Evolutionary conservation across 768 basidiomycete species (phyloP).

Genomic region (Boletus reticuloceps): DNA sequence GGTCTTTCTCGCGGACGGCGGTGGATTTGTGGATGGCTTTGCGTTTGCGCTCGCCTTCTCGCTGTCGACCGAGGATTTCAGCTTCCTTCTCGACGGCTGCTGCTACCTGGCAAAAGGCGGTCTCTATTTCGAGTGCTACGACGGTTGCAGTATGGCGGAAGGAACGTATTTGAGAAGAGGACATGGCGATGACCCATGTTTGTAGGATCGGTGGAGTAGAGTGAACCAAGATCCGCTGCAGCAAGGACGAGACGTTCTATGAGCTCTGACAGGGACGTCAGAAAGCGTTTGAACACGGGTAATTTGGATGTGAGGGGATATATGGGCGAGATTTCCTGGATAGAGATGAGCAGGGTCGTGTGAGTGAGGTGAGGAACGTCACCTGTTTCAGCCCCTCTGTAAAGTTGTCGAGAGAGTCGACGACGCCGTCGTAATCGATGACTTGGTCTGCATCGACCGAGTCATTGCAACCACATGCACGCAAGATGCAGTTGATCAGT

Average conservation of each 20-base stretch:
- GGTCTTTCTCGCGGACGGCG: conserved; percentile 57
- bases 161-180: conserved; percentile 90
- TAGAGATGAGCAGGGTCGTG: conserved; percentile 1
- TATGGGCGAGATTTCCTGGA: conserved; percentile 72
- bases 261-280: conserved; percentile 80
- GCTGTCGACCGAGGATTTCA: conserved; percentile 74
- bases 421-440: conserved; percentile 84
- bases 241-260: conserved; percentile 75
- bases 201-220: conserved; percentile 82
- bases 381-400: conserved; percentile 88
- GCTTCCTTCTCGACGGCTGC: conserved; percentile 86
- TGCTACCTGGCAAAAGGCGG: conserved; percentile 88
- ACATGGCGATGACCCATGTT: conserved; percentile 93
- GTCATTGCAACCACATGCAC: conserved; percentile 91
- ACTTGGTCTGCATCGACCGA: conserved; percentile 82
- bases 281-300: conserved; percentile 84
- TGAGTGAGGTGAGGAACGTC: background rate
- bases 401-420: conserved; percentile 77
- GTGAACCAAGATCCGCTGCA: conserved; percentile 70
- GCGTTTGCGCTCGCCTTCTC: conserved; percentile 88
- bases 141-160: conserved; percentile 97
- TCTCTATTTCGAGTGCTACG: conserved; percentile 78
- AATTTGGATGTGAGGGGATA: conserved; percentile 91
- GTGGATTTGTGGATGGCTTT: conserved; percentile 53
- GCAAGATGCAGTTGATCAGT: conserved; percentile 83